These are phyloP conservation scores for Pleodorina starrii DNA, from an alignment of 139 green algal genomes.

Conservation along the genomic window DNA sequence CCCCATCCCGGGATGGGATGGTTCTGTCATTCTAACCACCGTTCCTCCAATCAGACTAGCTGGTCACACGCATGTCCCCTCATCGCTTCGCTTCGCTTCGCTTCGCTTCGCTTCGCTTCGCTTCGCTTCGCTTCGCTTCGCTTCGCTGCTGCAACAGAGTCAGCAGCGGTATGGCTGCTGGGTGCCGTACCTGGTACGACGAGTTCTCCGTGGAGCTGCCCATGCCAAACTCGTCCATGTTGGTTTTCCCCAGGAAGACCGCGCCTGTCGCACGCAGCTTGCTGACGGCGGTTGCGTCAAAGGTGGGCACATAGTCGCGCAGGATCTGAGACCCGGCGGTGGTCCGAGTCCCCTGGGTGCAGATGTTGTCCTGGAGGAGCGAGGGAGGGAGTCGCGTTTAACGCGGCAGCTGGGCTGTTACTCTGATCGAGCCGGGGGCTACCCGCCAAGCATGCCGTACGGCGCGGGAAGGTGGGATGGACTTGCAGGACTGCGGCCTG, in stretches of 20 bases:
- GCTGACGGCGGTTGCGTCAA: conserved; percentile 83
- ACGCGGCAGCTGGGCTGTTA: too few species aligned
- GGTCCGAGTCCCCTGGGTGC: conserved; percentile 85
- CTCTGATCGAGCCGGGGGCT: neutral
- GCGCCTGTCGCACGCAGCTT: conserved; percentile 83
- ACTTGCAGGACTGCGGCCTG: conserved; percentile 1
- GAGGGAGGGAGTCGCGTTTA: neutral
- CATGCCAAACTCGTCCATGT: conserved; percentile 99
- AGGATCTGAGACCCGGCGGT: conserved; percentile 91
- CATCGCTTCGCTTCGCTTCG: too few species aligned
- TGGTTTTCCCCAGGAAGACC: conserved; percentile 96
- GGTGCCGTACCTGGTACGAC: conserved; percentile 80
- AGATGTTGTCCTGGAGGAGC: conserved; percentile 93
- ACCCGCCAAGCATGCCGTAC: too few species aligned
- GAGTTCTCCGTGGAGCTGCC: conserved; percentile 94
- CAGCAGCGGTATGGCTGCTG: too few species aligned
- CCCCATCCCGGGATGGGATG: too few species aligned
- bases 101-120: too few species aligned
- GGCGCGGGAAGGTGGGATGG: neutral
- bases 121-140: too few species aligned
- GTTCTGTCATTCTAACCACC: too few species aligned
- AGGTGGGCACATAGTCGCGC: conserved; percentile 77
- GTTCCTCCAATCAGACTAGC: too few species aligned
- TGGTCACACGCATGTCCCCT: too few species aligned
- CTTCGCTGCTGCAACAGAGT: too few species aligned